Percentiles rank a stretch among this genome's conserved stretches.
These are phyloP conservation scores for Penicillium lagena DNA, from an alignment of 495 filamentous ascomycete species.

Conservation along the genomic window DNA sequence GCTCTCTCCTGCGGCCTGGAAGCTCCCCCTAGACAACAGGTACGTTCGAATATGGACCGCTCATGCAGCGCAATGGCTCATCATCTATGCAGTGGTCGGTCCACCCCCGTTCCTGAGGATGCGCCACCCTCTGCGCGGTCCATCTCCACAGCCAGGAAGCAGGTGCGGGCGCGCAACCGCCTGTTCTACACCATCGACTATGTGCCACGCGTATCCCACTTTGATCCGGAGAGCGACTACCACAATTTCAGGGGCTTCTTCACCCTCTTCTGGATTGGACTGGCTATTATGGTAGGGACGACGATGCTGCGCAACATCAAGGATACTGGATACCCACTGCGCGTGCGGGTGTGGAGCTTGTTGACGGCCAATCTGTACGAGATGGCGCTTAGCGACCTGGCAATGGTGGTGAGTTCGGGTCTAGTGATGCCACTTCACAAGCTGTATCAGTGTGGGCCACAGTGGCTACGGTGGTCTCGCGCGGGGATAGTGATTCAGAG, in stretches of 20 bases:
- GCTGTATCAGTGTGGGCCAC: slow-evolving; percentile 48
- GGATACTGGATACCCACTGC: slow-evolving; percentile 82
- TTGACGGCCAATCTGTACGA: slow-evolving; percentile 86
- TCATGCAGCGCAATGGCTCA: slow-evolving; percentile 1
- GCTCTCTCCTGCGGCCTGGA: slow-evolving; percentile 18
- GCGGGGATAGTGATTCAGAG: slow-evolving; percentile 78
- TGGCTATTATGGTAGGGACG: slow-evolving; percentile 95
- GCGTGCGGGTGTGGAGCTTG: slow-evolving; percentile 77
- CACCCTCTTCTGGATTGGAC: slow-evolving; percentile 91
- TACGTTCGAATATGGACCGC: slow-evolving; percentile 3
- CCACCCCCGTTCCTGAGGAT: slow-evolving; percentile 85
- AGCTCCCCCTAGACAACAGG: slow-evolving; percentile 24
- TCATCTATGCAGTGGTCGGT: slow-evolving; percentile 58
- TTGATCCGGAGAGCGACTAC: slow-evolving; percentile 88
- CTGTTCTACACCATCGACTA: slow-evolving; percentile 96
- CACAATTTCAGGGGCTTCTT: slow-evolving; percentile 96
- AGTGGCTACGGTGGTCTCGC: slow-evolving; percentile 63
- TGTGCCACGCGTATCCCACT: slow-evolving; percentile 88
- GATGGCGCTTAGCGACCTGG: slow-evolving; percentile 70
- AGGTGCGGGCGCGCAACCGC: slow-evolving; percentile 76
- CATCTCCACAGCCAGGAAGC: slow-evolving; percentile 76
- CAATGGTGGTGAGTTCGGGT: slow-evolving; percentile 74
- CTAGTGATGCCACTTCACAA: slow-evolving; percentile 69
- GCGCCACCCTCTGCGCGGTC: slow-evolving; percentile 85
- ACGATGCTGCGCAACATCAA: slow-evolving; percentile 86